phyloP scores from a whole-genome alignment of 345 rosid species.

The Kandelia obovata region DNA sequence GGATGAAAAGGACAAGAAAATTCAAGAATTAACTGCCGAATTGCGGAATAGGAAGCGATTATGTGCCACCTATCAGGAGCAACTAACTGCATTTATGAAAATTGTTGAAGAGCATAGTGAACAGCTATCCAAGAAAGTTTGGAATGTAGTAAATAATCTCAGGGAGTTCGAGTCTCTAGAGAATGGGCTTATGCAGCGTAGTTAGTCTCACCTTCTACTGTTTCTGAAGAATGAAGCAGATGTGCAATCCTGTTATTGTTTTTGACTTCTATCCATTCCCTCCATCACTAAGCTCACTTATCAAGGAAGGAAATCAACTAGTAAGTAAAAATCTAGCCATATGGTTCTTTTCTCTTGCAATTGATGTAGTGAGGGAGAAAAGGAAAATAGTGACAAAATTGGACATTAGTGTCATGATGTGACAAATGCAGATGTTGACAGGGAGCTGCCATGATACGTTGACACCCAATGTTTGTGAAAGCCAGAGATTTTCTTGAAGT shows the following conservation, averaged over 20 bases:
- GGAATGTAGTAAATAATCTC: conserved; percentile 47
- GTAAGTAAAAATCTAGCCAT: conserved; percentile 2
- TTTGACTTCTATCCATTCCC: not conserved
- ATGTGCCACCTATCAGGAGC: conserved; percentile 61
- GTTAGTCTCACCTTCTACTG: conserved; percentile 23
- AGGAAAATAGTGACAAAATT: not conserved
- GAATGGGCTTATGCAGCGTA: conserved; percentile 33
- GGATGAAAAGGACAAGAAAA: conserved; percentile 66
- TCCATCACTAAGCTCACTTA: not conserved
- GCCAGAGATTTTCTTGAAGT: not conserved
- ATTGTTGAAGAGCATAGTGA: conserved; percentile 55
- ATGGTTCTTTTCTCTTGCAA: not conserved
- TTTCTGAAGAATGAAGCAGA: not conserved
- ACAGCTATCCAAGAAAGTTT: conserved; percentile 48
- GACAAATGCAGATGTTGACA: not conserved
- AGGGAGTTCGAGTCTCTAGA: conserved; percentile 54
- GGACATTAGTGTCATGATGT: not conserved
- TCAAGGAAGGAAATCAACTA: not conserved
- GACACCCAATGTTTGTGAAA: not conserved
- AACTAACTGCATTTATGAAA: conserved; percentile 51
- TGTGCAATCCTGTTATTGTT: not conserved
- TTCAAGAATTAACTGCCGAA: conserved; percentile 65
- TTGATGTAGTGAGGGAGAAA: not conserved
- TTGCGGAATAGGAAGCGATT: conserved; percentile 61
- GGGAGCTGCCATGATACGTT: not conserved